Base-by-base conservation (phyloP, 2,329 filamentous ascomycete genomes). In the Aspergillus puulaauensis region DNA sequence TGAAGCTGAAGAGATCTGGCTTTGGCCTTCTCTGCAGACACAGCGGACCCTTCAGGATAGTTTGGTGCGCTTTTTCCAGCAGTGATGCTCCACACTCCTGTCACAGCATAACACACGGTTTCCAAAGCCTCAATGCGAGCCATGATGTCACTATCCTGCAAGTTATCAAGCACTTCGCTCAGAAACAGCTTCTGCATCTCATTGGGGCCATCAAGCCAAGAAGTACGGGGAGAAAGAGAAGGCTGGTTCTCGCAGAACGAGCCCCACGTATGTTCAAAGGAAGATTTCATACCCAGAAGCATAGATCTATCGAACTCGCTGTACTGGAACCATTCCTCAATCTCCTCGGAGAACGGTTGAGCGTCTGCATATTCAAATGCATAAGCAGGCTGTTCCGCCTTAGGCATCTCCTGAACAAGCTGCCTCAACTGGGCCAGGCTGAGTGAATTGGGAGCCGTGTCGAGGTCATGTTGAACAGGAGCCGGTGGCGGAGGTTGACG, bases 311-410 rank as follows among this genome's bases (percentile, higher is more conserved):
- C 93, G 75, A 90, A 90, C 61, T 91, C 87, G 66, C 90, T 89
- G 75, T 98, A 97, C 53, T 89, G 87, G 75, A 99, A 99, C 95
- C 95, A 99, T 77, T 99, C 95, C 71, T 98, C 91, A 48, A 99
- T 82, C 79, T 99, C 95, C 62, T 95, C 91, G 17, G 90, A 86
- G 66, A 96, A 88, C 0, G 86, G 79, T 21, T 88, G 87, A 56
- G 84, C 83, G 73, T 93, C 90, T 24, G 83, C 79, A 76, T 93
- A 93, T 62, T 84, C 85, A 72, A 96, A 99, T 60, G 95, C 92
- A 79, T 99, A 99, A 11, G 86, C 86, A 44, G 83, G 80, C 50
- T 88, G 84, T 64, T 92, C 89, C 52, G 81, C 71, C 62, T 84
- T 85, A 15, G 89, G 89, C 64, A 91, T 86, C 58, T 93, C 90